Evolutionary conservation across 2,329 filamentous ascomycete species (phyloP).

Genomic region (Dichotomopilus funicola): DNA sequence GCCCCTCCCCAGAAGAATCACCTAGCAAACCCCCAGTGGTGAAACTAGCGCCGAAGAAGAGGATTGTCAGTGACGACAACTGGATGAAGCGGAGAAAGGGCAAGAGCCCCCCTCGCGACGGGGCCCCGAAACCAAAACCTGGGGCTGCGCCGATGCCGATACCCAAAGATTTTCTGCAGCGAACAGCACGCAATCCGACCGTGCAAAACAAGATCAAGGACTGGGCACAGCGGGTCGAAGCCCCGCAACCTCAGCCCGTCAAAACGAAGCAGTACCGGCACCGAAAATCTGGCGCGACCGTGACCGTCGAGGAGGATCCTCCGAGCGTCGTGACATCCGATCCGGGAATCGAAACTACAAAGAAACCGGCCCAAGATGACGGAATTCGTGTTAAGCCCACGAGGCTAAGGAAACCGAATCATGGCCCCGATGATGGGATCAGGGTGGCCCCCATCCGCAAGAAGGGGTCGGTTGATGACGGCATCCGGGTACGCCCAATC

Average conservation of each 20-base stretch:
- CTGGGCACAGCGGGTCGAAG: slow-evolving; percentile 53
- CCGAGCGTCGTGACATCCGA: slow-evolving; percentile 14
- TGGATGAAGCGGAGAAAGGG: slow-evolving; percentile 61
- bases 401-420: slow-evolving; percentile 12
- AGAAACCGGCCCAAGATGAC: slow-evolving; percentile 12
- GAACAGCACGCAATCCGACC: slow-evolving; percentile 47
- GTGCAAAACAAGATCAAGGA: slow-evolving; percentile 55
- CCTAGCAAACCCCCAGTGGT: slow-evolving; percentile 34
- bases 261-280: slow-evolving; percentile 23
- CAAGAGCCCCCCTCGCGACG: slow-evolving; percentile 36
- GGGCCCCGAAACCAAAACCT: slow-evolving; percentile 27
- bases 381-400: slow-evolving; percentile 17
- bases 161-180: slow-evolving; percentile 53
- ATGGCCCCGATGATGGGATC: slow-evolving; percentile 18
- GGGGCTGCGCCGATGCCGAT: slow-evolving; percentile 34
- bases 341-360: slow-evolving; percentile 8
- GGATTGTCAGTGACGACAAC: slow-evolving; percentile 87
- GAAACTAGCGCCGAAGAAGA: slow-evolving; percentile 70
- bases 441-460: slow-evolving; percentile 23
- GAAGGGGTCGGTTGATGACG: slow-evolving; percentile 25
- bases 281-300: slow-evolving; percentile 27
- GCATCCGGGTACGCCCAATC: slow-evolving; percentile 15
- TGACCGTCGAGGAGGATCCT: slow-evolving; percentile 32
- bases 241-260: slow-evolving; percentile 36
- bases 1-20: slow-evolving; percentile 22